Percentiles rank a stretch among this genome's conserved stretches.
These are phyloP conservation scores for Claviceps arundinis DNA, from an alignment of 2,329 filamentous ascomycete genomes.

Conservation along the genomic window DNA sequence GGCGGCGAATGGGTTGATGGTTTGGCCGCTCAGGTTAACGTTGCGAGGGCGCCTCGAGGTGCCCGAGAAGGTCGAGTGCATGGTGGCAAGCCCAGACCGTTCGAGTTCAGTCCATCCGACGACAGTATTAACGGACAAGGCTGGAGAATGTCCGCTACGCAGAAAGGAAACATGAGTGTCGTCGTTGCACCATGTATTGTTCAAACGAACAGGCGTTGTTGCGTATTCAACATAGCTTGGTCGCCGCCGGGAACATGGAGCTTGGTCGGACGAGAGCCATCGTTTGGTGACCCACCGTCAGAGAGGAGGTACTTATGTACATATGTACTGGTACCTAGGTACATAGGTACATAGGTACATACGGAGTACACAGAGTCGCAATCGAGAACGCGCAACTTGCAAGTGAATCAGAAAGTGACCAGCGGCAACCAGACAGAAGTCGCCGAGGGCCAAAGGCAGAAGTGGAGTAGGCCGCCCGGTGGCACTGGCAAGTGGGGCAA, in stretches of 20 bases:
- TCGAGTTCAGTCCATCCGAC: not conserved
- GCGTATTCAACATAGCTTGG: not conserved
- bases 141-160: not conserved
- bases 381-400: too few relatives aligned
- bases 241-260: too few relatives aligned
- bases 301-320: not conserved
- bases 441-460: too few relatives aligned
- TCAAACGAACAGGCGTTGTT: not conserved
- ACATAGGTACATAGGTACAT: too few relatives aligned
- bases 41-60: conserved; percentile 74
- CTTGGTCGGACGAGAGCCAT: not conserved
- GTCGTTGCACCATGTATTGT: not conserved
- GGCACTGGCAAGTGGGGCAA: not conserved
- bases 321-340: too few relatives aligned
- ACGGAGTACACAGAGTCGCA: too few relatives aligned
- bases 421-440: too few relatives aligned
- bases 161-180: not conserved
- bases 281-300: not conserved
- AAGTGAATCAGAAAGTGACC: too few relatives aligned
- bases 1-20: conserved; percentile 64
- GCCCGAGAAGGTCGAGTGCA: conserved; percentile 91
- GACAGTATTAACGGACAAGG: not conserved
- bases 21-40: conserved; percentile 84
- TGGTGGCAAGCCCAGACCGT: conserved; percentile 23
- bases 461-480: too few relatives aligned